Evolutionary conservation across 352 stramenopile genomes (phyloP), one percentile per base, ranked within the genome.

Genomic region (Globisporangium cederbergense): DNA sequence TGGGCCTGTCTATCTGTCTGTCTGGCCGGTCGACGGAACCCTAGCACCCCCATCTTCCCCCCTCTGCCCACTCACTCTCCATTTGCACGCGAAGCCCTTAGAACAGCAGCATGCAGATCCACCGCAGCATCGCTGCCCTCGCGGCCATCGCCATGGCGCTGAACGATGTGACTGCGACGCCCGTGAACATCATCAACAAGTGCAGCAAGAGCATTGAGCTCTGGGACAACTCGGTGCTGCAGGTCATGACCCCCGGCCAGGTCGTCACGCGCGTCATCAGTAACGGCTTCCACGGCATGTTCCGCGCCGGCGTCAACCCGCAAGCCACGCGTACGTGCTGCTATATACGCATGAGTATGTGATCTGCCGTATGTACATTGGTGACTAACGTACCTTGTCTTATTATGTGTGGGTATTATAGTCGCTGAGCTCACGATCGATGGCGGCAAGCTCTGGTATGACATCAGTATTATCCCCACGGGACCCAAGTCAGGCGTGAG

Each of bases 381-480:
- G 13, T n/a, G 25, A 18, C 8, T 28, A 30, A 30, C 46, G 13
- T 53, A 3, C 5, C n/a, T 30, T 30, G 18, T 32, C 38, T 66
- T 52, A 51, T 10, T 11, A 28, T 72, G 65, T 32, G 60, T 54
- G 34, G 64, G 36, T 4, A 30, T 49, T 43, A 40, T 56, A 80
- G 74, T 84, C 62, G 74, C 71, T 14, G 76, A 84, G 59, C 77
- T 84, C 40, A 66, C 72, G 6, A 59, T 81, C 18, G 71, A 57
- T 0, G 71, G 64, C 38, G 69, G 63, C 45, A 71, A 65, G 30
- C 60, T 67, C 40, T 84, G 76, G 74, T 84, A 81, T 54, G 76
- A 84, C 67, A 77, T 84, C 40, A 81, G 76, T 51, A 80, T 78
- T 58, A 78, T 84, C 60, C 70, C 74, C 13, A 78, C 79, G n/a